Conservation (phyloP, 2,329 filamentous ascomycete genomes). For the Hypoxylon rubiginosum region DNA sequence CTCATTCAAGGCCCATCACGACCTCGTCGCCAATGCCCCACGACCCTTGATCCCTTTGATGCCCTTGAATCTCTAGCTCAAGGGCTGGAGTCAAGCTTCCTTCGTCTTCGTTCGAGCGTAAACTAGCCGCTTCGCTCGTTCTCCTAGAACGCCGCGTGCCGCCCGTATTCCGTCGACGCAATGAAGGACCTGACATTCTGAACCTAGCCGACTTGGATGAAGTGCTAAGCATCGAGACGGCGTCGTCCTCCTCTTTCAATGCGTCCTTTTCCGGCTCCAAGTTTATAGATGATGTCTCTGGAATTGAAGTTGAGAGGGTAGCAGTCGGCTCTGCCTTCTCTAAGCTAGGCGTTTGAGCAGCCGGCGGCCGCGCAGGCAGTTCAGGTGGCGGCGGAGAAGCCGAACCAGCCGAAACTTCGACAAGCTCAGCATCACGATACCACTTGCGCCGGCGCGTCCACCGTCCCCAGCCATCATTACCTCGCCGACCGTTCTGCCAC, state of each 20-base stretch:
- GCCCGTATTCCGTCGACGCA: constrained; percentile 45
- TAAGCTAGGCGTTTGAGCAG: constrained; percentile 40
- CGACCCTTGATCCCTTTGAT: constrained; percentile 68
- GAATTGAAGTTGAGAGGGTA: constrained; percentile 30
- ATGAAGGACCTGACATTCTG: constrained; percentile 41
- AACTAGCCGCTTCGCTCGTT: constrained; percentile 58
- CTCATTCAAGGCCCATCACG: constrained; percentile 82
- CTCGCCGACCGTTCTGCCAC: constrained; percentile 91
- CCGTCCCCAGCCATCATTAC: constrained; percentile 90
- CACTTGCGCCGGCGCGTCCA: constrained; percentile 96
- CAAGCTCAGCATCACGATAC: constrained; percentile 95
- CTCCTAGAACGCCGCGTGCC: constrained; percentile 56
- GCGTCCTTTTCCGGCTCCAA: constrained; percentile 27
- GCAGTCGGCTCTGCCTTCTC: constrained; percentile 33
- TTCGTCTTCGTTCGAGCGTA: constrained; percentile 54
- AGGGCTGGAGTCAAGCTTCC: constrained; percentile 53
- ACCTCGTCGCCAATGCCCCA: constrained; percentile 90
- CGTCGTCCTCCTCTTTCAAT: constrained; percentile 47
- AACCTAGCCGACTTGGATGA: constrained; percentile 51
- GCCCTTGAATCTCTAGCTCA: constrained; percentile 66
- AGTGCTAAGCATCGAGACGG: constrained; percentile 49
- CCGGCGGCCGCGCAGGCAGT: constrained; percentile 48
- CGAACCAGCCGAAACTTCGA: constrained; percentile 71
- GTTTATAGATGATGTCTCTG: constrained; percentile 26
- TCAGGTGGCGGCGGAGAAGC: constrained; percentile 45